A percentile compares a stretch with the other conserved stretches of the same genome.
These are phyloP conservation scores for Nicotiana undulata DNA, from an alignment of 257 asterid genomes.

Conservation along the genomic window DNA sequence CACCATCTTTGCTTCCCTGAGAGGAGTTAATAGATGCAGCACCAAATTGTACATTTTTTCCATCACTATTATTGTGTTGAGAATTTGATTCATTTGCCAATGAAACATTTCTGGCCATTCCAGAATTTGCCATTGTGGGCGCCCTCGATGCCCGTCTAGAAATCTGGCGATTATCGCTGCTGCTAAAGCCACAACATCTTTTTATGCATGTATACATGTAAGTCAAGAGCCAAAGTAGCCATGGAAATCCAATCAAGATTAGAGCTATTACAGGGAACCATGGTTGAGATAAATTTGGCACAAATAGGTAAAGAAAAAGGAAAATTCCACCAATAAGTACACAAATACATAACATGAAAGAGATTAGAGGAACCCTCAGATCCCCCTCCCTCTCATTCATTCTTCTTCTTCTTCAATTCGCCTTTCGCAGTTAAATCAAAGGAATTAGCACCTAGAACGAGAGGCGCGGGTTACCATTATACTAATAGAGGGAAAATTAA, in stretches of 20 bases:
- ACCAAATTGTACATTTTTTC: not conserved
- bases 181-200: slow-evolving; percentile 18
- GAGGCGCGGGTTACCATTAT: not conserved
- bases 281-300: slow-evolving; percentile 36
- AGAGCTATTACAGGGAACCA: slow-evolving; percentile 66
- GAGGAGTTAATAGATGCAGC: not conserved
- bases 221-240: slow-evolving; percentile 66
- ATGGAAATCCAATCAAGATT: slow-evolving; percentile 58
- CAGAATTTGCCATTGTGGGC: not conserved
- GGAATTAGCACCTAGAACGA: not conserved
- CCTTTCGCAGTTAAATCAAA: not conserved
- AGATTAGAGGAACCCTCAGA: slow-evolving; percentile 48
- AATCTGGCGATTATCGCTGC: not conserved
- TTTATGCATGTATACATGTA: slow-evolving; percentile 48
- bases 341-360: slow-evolving; percentile 49
- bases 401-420: not conserved
- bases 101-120: slow-evolving; percentile 1
- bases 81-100: not conserved
- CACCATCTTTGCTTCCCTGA: not conserved
- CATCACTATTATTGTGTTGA: not conserved
- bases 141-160: not conserved
- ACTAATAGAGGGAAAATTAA: too few species aligned
- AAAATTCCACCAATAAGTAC: slow-evolving; percentile 54
- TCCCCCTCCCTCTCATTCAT: slow-evolving; percentile 53
- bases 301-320: slow-evolving; percentile 48